Evolutionary conservation across 345 rosid species (phyloP).

Genomic region (Brassica rapa): DNA sequence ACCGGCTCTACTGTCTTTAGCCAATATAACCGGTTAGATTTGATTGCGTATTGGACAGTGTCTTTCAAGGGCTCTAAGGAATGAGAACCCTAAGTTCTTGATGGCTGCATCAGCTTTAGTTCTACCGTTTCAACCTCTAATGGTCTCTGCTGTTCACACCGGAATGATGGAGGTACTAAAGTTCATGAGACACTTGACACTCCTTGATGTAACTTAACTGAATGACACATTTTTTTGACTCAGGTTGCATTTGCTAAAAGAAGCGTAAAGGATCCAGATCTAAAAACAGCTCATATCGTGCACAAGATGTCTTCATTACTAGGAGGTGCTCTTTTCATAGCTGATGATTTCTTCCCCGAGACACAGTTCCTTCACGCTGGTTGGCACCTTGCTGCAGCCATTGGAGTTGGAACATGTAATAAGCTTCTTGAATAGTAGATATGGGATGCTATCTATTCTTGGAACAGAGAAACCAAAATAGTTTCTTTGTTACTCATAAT

Average conservation of each 20-base stretch:
- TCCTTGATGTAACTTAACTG: background rate
- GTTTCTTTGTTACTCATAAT: slow-evolving; percentile 37
- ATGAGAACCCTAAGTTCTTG: slow-evolving; percentile 85
- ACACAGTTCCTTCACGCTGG: slow-evolving; percentile 59
- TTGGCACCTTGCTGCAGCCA: slow-evolving; percentile 98
- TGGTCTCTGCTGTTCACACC: slow-evolving; percentile 91
- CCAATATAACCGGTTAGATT: background rate
- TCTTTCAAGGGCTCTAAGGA: slow-evolving; percentile 78
- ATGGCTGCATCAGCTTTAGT: slow-evolving; percentile 92
- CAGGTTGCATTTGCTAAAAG: slow-evolving; percentile 87
- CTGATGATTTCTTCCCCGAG: slow-evolving; percentile 62
- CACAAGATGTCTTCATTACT: slow-evolving; percentile 87
- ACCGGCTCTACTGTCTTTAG: background rate
- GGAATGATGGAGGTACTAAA: slow-evolving; percentile 91
- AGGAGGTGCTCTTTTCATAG: slow-evolving; percentile 84
- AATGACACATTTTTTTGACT: background rate
- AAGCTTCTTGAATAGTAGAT: slow-evolving; percentile 73
- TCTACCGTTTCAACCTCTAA: slow-evolving; percentile 86
- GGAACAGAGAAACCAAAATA: background rate
- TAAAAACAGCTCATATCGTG: slow-evolving; percentile 67
- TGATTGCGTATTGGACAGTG: slow-evolving; percentile 53
- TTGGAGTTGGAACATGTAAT: slow-evolving; percentile 87
- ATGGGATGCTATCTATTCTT: slow-evolving; percentile 9
- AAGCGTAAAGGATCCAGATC: slow-evolving; percentile 74
- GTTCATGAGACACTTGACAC: background rate